A percentile compares a stretch with the other conserved stretches of the same genome.
Conservation (phyloP, 192 early-diverging fungal genomes). For the Diversispora epigaea region DNA sequence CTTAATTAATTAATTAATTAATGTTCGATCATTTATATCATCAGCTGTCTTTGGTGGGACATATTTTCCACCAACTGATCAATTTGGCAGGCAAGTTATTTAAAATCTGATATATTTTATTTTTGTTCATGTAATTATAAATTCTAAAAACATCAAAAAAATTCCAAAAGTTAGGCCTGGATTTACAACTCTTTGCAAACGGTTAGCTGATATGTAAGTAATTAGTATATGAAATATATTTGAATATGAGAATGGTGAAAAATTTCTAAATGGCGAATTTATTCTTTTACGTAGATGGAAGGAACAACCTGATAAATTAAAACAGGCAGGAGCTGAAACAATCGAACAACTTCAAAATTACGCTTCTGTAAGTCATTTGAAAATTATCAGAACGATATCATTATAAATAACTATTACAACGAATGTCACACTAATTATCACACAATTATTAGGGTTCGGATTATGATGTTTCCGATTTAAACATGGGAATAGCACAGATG, state of each 20-base stretch:
- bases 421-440: too few species aligned
- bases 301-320: slow-evolving; percentile 38
- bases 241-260: background rate
- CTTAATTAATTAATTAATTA: too few species aligned
- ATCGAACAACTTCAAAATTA: slow-evolving; percentile 41
- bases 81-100: slow-evolving; percentile 31
- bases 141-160: background rate
- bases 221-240: background rate
- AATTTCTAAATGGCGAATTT: background rate
- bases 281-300: slow-evolving; percentile 39
- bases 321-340: slow-evolving; percentile 37
- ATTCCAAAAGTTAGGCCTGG: slow-evolving; percentile 33
- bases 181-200: slow-evolving; percentile 38
- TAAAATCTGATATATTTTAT: background rate
- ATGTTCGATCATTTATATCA: too few species aligned
- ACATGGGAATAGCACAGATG: slow-evolving; percentile 33
- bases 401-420: too few species aligned
- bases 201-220: slow-evolving; percentile 34
- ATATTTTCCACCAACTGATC: slow-evolving; percentile 49
- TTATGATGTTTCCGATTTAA: slow-evolving; percentile 4
- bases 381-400: background rate
- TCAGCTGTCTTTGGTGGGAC: slow-evolving; percentile 48
- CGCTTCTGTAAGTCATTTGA: slow-evolving; percentile 20
- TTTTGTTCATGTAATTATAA: background rate
- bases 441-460: too few species aligned